Conservation (phyloP, 2,329 filamentous ascomycete genomes). For the Penicillium sumatraense region DNA sequence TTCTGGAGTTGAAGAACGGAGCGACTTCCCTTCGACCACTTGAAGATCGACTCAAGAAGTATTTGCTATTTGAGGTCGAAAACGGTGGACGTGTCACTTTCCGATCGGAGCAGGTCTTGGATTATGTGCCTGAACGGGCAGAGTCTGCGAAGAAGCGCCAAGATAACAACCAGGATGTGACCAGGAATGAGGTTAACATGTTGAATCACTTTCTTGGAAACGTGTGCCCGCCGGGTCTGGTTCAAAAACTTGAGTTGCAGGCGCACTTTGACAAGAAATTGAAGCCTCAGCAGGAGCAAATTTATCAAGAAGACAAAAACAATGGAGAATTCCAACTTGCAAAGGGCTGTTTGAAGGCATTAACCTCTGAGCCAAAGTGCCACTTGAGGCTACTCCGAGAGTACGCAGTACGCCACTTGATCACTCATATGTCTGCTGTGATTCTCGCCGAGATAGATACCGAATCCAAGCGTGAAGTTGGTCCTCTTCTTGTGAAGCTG, state of each 20-base stretch:
- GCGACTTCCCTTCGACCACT: slow-evolving; percentile 30
- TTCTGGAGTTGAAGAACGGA: slow-evolving; percentile 27
- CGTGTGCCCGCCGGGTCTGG: neutral
- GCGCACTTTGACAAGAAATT: neutral
- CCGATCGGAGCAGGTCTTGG: slow-evolving; percentile 10
- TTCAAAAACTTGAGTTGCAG: neutral
- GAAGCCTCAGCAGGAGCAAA: neutral
- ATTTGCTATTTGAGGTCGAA: slow-evolving; percentile 11
- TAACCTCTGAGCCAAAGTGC: slow-evolving; percentile 9
- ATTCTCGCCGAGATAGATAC: slow-evolving; percentile 2
- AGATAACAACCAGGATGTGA: neutral
- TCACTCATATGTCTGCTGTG: neutral
- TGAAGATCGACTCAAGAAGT: slow-evolving; percentile 23
- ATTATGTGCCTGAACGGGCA: slow-evolving; percentile 10
- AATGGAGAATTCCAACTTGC: slow-evolving; percentile 7
- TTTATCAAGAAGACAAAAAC: neutral
- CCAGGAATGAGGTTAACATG: neutral
- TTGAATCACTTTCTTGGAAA: slow-evolving; percentile 18
- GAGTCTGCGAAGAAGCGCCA: slow-evolving; percentile 10
- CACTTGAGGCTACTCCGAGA: neutral
- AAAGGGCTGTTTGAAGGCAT: slow-evolving; percentile 16
- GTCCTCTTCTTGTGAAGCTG: neutral
- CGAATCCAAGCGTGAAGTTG: neutral
- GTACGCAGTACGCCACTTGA: neutral
- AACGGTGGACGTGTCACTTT: slow-evolving; percentile 5